Evolutionary conservation across 1,284 basidiomycete genomes (phyloP).

Genomic region (Leccinum insolens): DNA sequence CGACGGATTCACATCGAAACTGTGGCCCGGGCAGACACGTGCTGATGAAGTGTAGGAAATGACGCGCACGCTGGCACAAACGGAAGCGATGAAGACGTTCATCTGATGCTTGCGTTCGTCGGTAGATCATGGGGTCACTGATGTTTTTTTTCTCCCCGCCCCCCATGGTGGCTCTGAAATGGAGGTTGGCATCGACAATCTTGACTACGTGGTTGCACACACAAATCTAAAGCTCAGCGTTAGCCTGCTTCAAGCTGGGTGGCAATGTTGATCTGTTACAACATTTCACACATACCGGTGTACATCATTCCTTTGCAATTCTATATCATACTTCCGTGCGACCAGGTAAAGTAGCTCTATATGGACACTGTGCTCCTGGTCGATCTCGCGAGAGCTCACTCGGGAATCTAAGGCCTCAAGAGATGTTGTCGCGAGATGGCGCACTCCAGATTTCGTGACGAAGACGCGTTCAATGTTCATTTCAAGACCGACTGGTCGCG

Average conservation of each 20-base stretch:
- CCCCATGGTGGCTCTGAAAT: conserved; percentile 63
- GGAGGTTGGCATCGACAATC: conserved; percentile 48
- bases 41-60: conserved; percentile 64
- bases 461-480: conserved; percentile 54
- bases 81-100: conserved; percentile 46
- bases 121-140: conserved; percentile 47
- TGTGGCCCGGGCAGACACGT: conserved; percentile 53
- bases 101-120: conserved; percentile 52
- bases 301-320: too few relatives aligned
- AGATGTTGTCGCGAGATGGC: conserved; percentile 30
- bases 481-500: conserved; percentile 39
- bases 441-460: conserved; percentile 43
- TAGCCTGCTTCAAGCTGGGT: conserved; percentile 4
- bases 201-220: conserved; percentile 39
- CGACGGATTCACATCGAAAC: conserved; percentile 38
- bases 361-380: conserved; percentile 42
- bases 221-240: too few relatives aligned
- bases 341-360: too few relatives aligned
- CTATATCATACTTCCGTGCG: too few relatives aligned
- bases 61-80: conserved; percentile 39
- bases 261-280: neutral
- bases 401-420: conserved; percentile 28
- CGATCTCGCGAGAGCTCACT: conserved; percentile 46
- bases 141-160: conserved; percentile 56
- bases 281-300: conserved; percentile 26